These are phyloP conservation scores for Penicillium sp. DNA, from an alignment of 2,329 filamentous ascomycete genomes.

Conservation along the genomic window DNA sequence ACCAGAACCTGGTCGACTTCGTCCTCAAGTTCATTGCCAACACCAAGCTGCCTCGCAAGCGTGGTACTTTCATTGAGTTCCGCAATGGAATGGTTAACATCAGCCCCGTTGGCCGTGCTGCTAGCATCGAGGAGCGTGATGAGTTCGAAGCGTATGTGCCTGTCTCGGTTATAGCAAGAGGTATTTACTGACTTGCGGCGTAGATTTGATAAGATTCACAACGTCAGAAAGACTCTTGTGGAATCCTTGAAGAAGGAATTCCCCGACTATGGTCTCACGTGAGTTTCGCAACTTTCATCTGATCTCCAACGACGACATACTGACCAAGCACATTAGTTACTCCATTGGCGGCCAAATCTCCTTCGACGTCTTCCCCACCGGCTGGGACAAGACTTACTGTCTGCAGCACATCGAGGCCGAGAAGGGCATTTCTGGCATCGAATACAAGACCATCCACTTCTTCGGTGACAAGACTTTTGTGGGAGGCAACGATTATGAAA, in stretches of 20 bases:
- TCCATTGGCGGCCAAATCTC: slow-evolving; percentile 97
- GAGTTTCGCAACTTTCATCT: slow-evolving; percentile 41
- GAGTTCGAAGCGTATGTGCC: slow-evolving; percentile 67
- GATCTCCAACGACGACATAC: slow-evolving; percentile 1
- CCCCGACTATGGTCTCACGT: slow-evolving; percentile 81
- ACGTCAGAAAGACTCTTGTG: slow-evolving; percentile 77
- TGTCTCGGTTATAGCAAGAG: too few relatives aligned
- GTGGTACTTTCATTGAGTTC: slow-evolving; percentile 69
- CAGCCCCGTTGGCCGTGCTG: slow-evolving; percentile 73
- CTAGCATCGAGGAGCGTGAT: slow-evolving; percentile 74
- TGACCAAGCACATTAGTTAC: slow-evolving; percentile 58
- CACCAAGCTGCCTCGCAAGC: slow-evolving; percentile 63
- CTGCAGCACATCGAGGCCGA: slow-evolving; percentile 83
- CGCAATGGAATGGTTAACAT: slow-evolving; percentile 68
- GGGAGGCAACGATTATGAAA: slow-evolving; percentile 96
- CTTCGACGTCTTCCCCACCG: slow-evolving; percentile 94
- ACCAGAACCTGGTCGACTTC: slow-evolving; percentile 63
- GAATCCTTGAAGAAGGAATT: slow-evolving; percentile 77
- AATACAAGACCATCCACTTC: slow-evolving; percentile 91
- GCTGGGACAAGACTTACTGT: slow-evolving; percentile 99
- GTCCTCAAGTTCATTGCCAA: slow-evolving; percentile 63
- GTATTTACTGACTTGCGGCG: too few relatives aligned
- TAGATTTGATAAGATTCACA: slow-evolving; percentile 73
- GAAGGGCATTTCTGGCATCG: slow-evolving; percentile 61
- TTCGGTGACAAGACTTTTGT: slow-evolving; percentile 93